These are phyloP conservation scores for Aspergillus bombycis DNA, from an alignment of 2,329 filamentous ascomycete genomes.

Conservation along the genomic window DNA sequence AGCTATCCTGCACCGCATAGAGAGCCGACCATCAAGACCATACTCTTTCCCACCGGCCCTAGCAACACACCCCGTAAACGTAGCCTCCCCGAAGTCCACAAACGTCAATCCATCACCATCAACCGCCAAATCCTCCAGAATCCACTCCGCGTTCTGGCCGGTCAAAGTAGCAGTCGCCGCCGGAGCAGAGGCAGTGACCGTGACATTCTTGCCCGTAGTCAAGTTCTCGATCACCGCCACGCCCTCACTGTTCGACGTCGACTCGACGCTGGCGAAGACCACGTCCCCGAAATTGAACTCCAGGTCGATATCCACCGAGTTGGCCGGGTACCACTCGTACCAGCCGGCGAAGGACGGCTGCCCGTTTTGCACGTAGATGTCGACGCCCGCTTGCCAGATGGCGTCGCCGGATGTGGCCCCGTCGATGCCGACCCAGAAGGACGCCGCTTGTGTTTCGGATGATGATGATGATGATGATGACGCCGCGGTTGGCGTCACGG, in stretches of 20 bases:
- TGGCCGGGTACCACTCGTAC: slow-evolving; percentile 19
- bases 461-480: not conserved
- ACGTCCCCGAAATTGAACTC: slow-evolving; percentile 14
- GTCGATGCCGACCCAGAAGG: slow-evolving; percentile 18
- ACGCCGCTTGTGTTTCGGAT: slow-evolving; percentile 8
- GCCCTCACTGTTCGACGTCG: not conserved
- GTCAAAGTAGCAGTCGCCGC: not conserved
- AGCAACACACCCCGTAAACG: slow-evolving; percentile 12
- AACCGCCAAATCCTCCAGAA: slow-evolving; percentile 11
- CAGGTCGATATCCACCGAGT: slow-evolving; percentile 10
- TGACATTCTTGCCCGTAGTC: slow-evolving; percentile 11
- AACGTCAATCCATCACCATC: slow-evolving; percentile 9
- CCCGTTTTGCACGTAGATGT: slow-evolving; percentile 15
- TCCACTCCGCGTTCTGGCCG: slow-evolving; percentile 18
- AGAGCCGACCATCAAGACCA: not conserved
- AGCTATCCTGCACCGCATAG: slow-evolving; percentile 10
- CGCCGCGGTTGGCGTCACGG: slow-evolving; percentile 8
- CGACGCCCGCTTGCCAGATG: slow-evolving; percentile 16
- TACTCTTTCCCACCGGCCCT: slow-evolving; percentile 3
- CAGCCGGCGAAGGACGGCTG: slow-evolving; percentile 11
- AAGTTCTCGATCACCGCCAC: slow-evolving; percentile 13
- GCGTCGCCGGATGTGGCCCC: slow-evolving; percentile 10
- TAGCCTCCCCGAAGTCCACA: slow-evolving; percentile 12
- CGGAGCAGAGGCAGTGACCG: slow-evolving; percentile 5
- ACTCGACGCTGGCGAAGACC: slow-evolving; percentile 10